These are phyloP conservation scores for Coemansia sp. DNA, from an alignment of 192 early-diverging fungal species.

Conservation along the genomic window DNA sequence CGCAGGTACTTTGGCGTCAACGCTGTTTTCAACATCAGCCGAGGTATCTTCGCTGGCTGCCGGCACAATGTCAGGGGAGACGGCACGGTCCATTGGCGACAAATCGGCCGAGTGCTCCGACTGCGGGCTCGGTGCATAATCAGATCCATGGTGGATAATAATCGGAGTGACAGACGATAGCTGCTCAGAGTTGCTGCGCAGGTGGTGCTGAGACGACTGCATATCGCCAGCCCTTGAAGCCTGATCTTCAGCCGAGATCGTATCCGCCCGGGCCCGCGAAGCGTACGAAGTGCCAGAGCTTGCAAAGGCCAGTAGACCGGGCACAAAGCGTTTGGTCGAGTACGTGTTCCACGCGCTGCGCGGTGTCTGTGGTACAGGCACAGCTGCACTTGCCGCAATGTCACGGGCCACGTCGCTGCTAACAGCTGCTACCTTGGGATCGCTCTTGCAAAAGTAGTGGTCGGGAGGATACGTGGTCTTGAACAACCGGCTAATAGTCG, in stretches of 20 bases:
- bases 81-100: conserved; percentile 7
- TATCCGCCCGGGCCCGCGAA: conserved; percentile 16
- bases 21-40: not conserved
- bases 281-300: not conserved
- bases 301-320: conserved; percentile 42
- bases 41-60: not conserved
- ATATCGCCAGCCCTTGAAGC: not conserved
- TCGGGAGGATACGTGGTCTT: conserved; percentile 27
- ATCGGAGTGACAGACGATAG: conserved; percentile 5
- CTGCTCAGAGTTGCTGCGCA: conserved; percentile 35
- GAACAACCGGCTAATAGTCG: conserved; percentile 27
- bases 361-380: conserved; percentile 10
- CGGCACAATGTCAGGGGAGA: not conserved
- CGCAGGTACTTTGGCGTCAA: not conserved
- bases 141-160: conserved; percentile 16
- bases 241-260: conserved; percentile 13
- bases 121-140: conserved; percentile 18
- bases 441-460: conserved; percentile 36
- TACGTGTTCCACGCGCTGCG: conserved; percentile 21
- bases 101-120: conserved; percentile 14
- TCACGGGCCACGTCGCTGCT: conserved; percentile 14
- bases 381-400: not conserved
- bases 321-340: conserved; percentile 34
- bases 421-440: conserved; percentile 12
- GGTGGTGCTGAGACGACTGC: not conserved